Conservation (phyloP, 305 asterid genomes). For the Plantago coronopus region DNA sequence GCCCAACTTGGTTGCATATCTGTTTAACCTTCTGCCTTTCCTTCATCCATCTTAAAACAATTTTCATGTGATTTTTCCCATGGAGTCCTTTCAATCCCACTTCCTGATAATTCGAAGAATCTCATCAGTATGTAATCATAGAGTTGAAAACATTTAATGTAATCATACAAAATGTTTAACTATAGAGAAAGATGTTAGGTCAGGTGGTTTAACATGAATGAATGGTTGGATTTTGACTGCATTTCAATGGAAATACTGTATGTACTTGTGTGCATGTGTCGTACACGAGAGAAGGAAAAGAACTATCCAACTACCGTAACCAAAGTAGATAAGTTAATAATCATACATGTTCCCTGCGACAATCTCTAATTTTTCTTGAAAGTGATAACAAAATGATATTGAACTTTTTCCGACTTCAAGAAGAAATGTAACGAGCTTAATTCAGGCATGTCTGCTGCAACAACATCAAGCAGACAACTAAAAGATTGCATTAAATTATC, state of each 20-base stretch:
- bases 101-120: slow-evolving; percentile 36
- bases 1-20: slow-evolving; percentile 76
- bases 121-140: slow-evolving; percentile 1
- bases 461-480: background rate
- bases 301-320: background rate
- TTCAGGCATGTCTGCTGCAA: background rate
- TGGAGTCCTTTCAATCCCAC: slow-evolving; percentile 73
- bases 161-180: background rate
- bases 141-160: background rate
- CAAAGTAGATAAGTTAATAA: background rate
- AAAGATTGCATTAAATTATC: background rate
- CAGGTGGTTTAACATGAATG: background rate
- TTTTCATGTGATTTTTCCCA: slow-evolving; percentile 81
- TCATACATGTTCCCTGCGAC: background rate
- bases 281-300: background rate
- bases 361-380: too few relatives aligned
- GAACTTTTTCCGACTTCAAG: background rate
- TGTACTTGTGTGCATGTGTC: background rate
- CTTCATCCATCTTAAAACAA: slow-evolving; percentile 79
- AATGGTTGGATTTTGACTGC: background rate
- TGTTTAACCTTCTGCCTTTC: slow-evolving; percentile 72
- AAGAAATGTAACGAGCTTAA: background rate
- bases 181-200: background rate
- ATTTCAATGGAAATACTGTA: background rate
- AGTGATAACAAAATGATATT: background rate